Base-by-base conservation (phyloP, 805 yeast species). In the Hanseniaspora lachancei region DNA sequence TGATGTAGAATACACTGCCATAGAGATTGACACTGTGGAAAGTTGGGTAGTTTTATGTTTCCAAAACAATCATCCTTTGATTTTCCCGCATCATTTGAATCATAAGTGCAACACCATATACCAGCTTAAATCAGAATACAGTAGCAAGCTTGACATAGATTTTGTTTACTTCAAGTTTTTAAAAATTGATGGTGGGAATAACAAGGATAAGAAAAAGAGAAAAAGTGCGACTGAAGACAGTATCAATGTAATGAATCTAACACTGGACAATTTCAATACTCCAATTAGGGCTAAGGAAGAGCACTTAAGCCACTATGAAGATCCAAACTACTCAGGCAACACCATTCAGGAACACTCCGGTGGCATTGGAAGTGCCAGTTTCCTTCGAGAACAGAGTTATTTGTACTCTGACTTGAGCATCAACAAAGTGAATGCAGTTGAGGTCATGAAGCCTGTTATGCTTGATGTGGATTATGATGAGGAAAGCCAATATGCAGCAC, bases 41-140 rank as follows among this genome's bases (percentile, higher is more conserved):
- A 32, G 35, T 5, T 50, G 54, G 54, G 42, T 42, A 16, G 42
- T 50, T 15, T 15, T n/a, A 34, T 32, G 41, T 16, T 50, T 50
- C 29, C 41, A 42, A 50, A 42, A 50, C 24, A 50, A 42, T 23
- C 54, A 50, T 27, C 54, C 54, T 1, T 41, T 50, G 23, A 50
- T 50, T 20, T 50, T 50, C 35, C 57, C 57, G n/a, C n/a, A 20
- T 23, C 40, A 46, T 47, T 40, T 53, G 15, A 46, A 20, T 27
- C 47, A 38, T 5, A 20, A 47, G 16, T 34, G 34, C 20, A 42
- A 24, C 13, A 50, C 42, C 27, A 50, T 50, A 12, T 50, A 50
- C 32, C 35, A 50, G 38, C 23, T 44, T 21, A 46, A 53, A 24
- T 15, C 8, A 10, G 34, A 38, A 7, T 44, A 21, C 40, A 21